These are phyloP conservation scores for Cucurbita moschata DNA, from an alignment of 306 rosid genomes.

Conservation along the genomic window DNA sequence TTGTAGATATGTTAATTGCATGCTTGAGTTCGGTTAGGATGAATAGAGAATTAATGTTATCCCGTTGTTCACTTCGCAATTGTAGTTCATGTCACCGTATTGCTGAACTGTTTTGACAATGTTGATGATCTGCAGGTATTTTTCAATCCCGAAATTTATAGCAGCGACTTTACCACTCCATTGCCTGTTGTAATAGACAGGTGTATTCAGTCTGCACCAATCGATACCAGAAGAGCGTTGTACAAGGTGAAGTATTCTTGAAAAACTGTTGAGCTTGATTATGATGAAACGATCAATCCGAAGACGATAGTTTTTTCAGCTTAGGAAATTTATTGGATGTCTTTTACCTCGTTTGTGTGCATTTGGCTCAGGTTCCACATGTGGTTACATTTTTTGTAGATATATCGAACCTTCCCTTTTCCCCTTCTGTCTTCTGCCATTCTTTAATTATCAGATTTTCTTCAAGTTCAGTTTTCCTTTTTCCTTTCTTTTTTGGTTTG, in stretches of 20 bases:
- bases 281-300: neutral
- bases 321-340: neutral
- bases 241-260: constrained; percentile 52
- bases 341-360: neutral
- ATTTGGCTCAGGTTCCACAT: neutral
- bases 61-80: neutral
- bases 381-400: neutral
- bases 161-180: constrained; percentile 69
- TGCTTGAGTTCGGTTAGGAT: neutral
- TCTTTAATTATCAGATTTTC: neutral
- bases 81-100: neutral
- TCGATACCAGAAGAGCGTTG: constrained; percentile 92
- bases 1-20: neutral
- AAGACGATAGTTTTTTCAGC: neutral
- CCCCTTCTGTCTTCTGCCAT: neutral
- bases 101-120: constrained; percentile 7
- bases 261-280: neutral
- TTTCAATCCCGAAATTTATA: constrained; percentile 94
- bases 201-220: constrained; percentile 97
- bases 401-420: neutral
- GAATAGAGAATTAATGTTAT: neutral
- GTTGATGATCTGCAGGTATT: constrained; percentile 41
- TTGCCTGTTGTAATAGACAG: constrained; percentile 84
- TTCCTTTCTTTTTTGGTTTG: neutral
- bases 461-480: neutral